These are phyloP conservation scores for Hordeum pubiflorum DNA, from an alignment of 202 grass and related monocot genomes.

Conservation along the genomic window DNA sequence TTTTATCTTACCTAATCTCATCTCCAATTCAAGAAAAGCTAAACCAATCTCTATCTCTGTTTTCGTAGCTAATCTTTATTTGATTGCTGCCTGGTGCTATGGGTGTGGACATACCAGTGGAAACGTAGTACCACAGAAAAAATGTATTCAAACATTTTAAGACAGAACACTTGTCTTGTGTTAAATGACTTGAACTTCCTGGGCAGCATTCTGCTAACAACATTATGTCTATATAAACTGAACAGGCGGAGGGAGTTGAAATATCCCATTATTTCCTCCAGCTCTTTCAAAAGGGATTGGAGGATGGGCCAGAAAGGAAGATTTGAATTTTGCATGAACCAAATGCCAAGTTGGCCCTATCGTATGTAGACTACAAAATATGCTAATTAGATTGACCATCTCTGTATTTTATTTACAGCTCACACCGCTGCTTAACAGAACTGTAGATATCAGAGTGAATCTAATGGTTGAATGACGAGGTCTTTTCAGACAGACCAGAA, in stretches of 20 bases:
- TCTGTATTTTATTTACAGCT: constrained; percentile 4
- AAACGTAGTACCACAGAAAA: neutral
- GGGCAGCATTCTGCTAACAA: neutral
- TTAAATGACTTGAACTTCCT: constrained; percentile 3
- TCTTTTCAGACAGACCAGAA: constrained; percentile 6
- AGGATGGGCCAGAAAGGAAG: neutral
- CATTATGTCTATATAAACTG: neutral
- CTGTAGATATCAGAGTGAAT: constrained; percentile 2
- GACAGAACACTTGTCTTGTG: neutral
- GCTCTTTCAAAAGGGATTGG: neutral
- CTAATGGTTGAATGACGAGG: neutral
- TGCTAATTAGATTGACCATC: constrained; percentile 11
- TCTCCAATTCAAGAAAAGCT: neutral
- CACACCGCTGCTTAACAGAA: neutral
- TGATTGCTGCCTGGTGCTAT: neutral
- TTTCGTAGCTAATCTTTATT: neutral
- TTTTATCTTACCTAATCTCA: neutral
- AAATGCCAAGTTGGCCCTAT: neutral
- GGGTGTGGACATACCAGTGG: neutral
- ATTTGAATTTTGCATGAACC: neutral
- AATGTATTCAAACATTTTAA: neutral
- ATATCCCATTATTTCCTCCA: neutral
- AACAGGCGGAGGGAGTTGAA: neutral
- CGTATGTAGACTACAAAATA: neutral
- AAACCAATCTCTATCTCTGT: neutral